These are phyloP conservation scores for Cystoderma amianthinum DNA, from an alignment of 768 basidiomycete species.

Conservation along the genomic window DNA sequence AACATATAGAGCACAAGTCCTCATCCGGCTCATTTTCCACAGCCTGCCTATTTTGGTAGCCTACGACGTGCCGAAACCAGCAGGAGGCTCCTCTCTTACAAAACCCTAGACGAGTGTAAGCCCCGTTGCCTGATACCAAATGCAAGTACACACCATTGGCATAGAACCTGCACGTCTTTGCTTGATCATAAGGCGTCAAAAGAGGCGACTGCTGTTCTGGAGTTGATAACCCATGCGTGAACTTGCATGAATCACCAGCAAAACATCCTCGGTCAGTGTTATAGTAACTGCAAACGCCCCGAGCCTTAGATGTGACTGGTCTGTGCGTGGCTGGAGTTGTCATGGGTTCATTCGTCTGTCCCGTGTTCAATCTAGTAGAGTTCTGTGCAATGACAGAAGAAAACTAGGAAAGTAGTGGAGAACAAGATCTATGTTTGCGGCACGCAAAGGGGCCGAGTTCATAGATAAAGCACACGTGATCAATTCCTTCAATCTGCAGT, in stretches of 20 bases:
- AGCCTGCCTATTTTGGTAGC: slow-evolving; percentile 12
- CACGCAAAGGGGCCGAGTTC: neutral
- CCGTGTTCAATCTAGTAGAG: neutral
- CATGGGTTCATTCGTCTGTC: slow-evolving; percentile 3
- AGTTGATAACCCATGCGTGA: slow-evolving; percentile 51
- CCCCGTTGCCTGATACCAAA: neutral
- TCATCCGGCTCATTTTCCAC: slow-evolving; percentile 31
- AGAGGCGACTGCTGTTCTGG: slow-evolving; percentile 18
- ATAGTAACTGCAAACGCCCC: slow-evolving; percentile 70
- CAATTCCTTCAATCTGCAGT: no score
- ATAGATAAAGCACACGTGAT: slow-evolving; percentile 1
- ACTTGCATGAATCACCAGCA: slow-evolving; percentile 65
- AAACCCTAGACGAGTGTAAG: slow-evolving; percentile 38
- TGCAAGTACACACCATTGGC: slow-evolving; percentile 36
- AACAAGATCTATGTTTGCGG: neutral
- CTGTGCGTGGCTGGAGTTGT: slow-evolving; percentile 20
- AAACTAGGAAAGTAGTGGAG: slow-evolving; percentile 4
- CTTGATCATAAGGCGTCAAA: slow-evolving; percentile 64
- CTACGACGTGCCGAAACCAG: slow-evolving; percentile 62
- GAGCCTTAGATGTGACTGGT: slow-evolving; percentile 62
- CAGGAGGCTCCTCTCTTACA: slow-evolving; percentile 65
- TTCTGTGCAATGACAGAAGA: slow-evolving; percentile 2
- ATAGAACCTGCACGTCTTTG: slow-evolving; percentile 64
- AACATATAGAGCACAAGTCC: slow-evolving; percentile 63
- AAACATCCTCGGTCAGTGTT: slow-evolving; percentile 60